Evolutionary conservation across 2,329 filamentous ascomycete genomes (phyloP).

Genomic region (Cercospora nicotianae): DNA sequence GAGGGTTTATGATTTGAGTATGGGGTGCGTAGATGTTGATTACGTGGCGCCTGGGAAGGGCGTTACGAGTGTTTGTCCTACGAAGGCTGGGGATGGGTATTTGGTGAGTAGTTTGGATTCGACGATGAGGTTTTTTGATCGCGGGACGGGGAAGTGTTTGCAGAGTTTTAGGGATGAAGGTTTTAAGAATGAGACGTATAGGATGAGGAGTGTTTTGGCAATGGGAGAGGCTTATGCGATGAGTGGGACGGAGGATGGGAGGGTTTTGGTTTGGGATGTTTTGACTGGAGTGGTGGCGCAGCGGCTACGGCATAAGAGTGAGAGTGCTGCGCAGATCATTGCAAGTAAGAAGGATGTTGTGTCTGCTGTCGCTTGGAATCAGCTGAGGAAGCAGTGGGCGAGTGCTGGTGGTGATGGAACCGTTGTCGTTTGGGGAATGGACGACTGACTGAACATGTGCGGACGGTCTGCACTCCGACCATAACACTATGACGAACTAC

Average conservation of each 20-base stretch:
- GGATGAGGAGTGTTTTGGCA: constrained; percentile 75
- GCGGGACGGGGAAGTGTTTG: constrained; percentile 69
- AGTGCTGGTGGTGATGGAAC: constrained; percentile 52
- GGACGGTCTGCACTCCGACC: not conserved
- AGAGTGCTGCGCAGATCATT: constrained; percentile 26
- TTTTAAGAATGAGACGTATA: constrained; percentile 66
- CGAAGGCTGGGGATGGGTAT: constrained; percentile 70
- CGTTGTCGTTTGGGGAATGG: constrained; percentile 39
- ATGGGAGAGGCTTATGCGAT: constrained; percentile 74
- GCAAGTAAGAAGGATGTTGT: constrained; percentile 49
- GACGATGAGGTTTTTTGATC: constrained; percentile 77
- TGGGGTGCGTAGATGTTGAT: constrained; percentile 69
- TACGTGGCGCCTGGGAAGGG: constrained; percentile 53
- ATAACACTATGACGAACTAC: not conserved
- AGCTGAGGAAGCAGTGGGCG: constrained; percentile 48
- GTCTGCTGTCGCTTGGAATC: constrained; percentile 51
- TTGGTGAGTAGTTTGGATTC: constrained; percentile 76
- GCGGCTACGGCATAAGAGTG: constrained; percentile 52
- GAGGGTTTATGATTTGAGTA: constrained; percentile 77
- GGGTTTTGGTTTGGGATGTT: constrained; percentile 80
- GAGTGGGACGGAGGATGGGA: constrained; percentile 76
- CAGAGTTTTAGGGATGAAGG: constrained; percentile 64
- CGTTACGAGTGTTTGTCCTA: constrained; percentile 74
- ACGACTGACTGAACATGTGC: constrained; percentile 17
- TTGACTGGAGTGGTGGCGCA: constrained; percentile 69